Base-by-base conservation (phyloP, 148 eudicot species). In the Camellia japonica region DNA sequence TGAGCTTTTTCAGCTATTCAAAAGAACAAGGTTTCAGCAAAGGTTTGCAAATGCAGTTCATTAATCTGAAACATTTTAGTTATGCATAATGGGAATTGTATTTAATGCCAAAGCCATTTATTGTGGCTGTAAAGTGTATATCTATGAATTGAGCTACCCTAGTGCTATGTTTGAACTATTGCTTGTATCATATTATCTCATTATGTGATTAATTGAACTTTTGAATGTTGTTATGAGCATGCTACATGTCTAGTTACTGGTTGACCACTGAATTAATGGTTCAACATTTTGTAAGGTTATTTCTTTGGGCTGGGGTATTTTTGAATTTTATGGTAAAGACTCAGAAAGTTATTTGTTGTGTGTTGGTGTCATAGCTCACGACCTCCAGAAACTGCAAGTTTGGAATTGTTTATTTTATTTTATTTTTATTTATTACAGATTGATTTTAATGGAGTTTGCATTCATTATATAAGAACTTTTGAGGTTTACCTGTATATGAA, bases 1-100 rank as follows among this genome's bases (percentile, higher is more conserved):
- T 0, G 84, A 86, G 6, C 90, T 93, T 73, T 88, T 90, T 63
- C 80, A 76, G 64, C 41, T 74, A 41, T 91, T 88, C 62, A 68
- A 84, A 59, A 44, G 78, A 44, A 70, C 94, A 10, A 80, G 87
- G 55, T 88, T 85, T 77, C 76, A 75, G 42, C 86, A 79, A 68
- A 90, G 90, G 98, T 94, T 80, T 66, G 77, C 65, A 67, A 41
- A 79, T 74, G 47, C 20, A 10, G 47, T 20, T 69, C 4, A 41
- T 80, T 64, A 15, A 20, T 55, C 52, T 41, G 54, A 52, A 56
- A 19, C 18, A 43, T 66, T 14, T 66, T 77, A 13, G 41, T 54
- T 23, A 14, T 47, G 18, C 23, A 8, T 42, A 19, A 8, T n/a
- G 7, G 75, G 19, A 72, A 77, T 18, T 7, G 7, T n/a, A 7